Evolutionary conservation across 352 stramenopile genomes (phyloP), one percentile per base, ranked within the genome.

Genomic region (Phytopythium boreale): DNA sequence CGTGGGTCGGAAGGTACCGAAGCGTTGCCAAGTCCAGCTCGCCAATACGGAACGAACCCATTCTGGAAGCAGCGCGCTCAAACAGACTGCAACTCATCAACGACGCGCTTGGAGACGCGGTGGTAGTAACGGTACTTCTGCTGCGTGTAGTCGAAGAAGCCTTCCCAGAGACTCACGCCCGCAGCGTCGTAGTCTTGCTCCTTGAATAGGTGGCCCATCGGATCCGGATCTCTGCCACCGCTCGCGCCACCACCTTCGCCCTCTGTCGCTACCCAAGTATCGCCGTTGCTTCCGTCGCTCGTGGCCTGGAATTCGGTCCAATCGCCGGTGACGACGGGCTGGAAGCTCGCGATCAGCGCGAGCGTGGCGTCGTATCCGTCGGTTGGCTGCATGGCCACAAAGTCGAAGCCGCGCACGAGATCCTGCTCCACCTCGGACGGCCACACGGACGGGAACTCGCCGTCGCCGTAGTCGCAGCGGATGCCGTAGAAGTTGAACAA

Each of bases 401-500:
- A 92, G 61, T 94, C 78, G 64, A 90, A 94, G 8, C 81, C 78
- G 2, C 83, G 76, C 2, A 55, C 62, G 12, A 70, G 68, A 68
- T 97, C 92, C 61, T 97, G 90, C 10, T 85, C 63, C 9, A 95
- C 87, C 56, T 98, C 92, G 0, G 87, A 87, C 12, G 89, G 92
- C 92, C 92, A 98, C 31, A 82, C 75, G 14, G 87, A 97, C 17
- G 90, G 90, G 59, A 97, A 97, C 11, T 89, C 84, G 29, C 90
- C 90, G 61, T 97, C 88, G 59, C 88, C 88, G 53, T 97, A 97
- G 69, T 98, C 93, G 46, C 95, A 82, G n/a, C 93, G 83, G 29
- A 84, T 84, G 29, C 81, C 87, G 67, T 98, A 98, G 62, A 81
- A 97, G 76, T 98, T 93, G 75, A 96, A 98, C 15, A 98, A 59